Evolutionary conservation across 805 yeast species (phyloP).

Genomic region (Blastobotrys parvus): DNA sequence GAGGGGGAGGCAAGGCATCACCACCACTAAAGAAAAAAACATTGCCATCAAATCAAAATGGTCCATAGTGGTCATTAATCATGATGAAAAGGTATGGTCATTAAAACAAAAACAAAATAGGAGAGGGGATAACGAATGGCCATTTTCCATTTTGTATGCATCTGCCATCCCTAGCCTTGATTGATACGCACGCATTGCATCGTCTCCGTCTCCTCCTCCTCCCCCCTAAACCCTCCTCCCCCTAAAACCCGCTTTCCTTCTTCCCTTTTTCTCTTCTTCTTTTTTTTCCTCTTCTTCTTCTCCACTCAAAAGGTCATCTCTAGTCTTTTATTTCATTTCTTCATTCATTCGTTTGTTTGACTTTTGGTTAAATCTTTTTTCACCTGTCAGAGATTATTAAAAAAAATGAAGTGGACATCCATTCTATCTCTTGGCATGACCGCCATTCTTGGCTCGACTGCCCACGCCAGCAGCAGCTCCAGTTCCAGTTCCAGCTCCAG

Average conservation of each 20-base stretch:
- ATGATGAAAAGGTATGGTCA: too few relatives aligned
- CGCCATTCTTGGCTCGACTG: neutral
- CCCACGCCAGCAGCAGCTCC: constrained; percentile 15
- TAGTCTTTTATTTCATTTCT: neutral
- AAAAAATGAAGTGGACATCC: constrained; percentile 20
- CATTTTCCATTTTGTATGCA: too few relatives aligned
- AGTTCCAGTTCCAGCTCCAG: constrained; percentile 23
- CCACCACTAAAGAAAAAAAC: too few relatives aligned
- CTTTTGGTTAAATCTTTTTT: constrained; percentile 1
- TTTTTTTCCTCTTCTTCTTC: constrained; percentile 1
- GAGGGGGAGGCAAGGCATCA: too few relatives aligned
- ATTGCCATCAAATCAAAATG: too few relatives aligned
- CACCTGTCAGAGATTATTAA: neutral
- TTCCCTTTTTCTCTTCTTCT: constrained; percentile 1
- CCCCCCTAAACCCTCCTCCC: too few relatives aligned
- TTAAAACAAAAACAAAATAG: too few relatives aligned
- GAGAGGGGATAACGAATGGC: too few relatives aligned
- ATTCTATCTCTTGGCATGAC: neutral
- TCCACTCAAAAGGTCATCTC: neutral
- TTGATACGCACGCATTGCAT: too few relatives aligned
- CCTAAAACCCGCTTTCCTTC: neutral
- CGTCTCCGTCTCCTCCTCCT: too few relatives aligned
- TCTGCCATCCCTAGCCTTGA: too few relatives aligned
- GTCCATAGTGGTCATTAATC: too few relatives aligned
- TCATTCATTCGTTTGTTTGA: neutral